These are phyloP conservation scores for Epicoccum nigrum DNA, from an alignment of 2,329 filamentous ascomycete species.

Conservation along the genomic window DNA sequence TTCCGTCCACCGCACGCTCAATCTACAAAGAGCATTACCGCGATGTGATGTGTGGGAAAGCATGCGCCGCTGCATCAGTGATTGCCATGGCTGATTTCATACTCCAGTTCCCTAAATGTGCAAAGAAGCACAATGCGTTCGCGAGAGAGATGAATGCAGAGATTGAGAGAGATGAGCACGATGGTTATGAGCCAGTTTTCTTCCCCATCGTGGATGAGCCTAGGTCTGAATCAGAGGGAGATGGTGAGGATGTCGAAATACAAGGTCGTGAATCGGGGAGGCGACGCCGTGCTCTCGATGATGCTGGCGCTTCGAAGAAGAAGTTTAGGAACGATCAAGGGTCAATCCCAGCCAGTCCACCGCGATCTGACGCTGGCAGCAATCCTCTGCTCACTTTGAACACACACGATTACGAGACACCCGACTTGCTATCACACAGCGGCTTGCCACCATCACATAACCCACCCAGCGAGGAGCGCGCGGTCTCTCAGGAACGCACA, in stretches of 20 bases:
- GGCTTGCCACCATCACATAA: too few species aligned
- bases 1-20: constrained; percentile 1
- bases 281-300: neutral
- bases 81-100: constrained; percentile 3
- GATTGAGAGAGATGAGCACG: neutral
- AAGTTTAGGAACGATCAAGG: neutral
- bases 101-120: neutral
- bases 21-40: constrained; percentile 11
- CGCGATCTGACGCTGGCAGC: too few species aligned
- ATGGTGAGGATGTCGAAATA: neutral
- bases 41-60: constrained; percentile 10
- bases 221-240: neutral
- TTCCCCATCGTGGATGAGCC: constrained; percentile 1
- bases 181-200: neutral
- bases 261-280: neutral
- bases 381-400: too few species aligned
- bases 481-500: too few species aligned
- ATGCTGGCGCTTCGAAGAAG: neutral
- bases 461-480: too few species aligned
- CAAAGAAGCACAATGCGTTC: constrained; percentile 1
- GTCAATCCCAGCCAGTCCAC: too few species aligned
- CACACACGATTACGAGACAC: too few species aligned
- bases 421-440: too few species aligned
- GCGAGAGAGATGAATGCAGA: constrained; percentile 6
- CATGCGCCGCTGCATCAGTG: constrained; percentile 1